Conservation (phyloP, 2,329 filamentous ascomycete genomes). For the Aaosphaeria pasadenensis region DNA sequence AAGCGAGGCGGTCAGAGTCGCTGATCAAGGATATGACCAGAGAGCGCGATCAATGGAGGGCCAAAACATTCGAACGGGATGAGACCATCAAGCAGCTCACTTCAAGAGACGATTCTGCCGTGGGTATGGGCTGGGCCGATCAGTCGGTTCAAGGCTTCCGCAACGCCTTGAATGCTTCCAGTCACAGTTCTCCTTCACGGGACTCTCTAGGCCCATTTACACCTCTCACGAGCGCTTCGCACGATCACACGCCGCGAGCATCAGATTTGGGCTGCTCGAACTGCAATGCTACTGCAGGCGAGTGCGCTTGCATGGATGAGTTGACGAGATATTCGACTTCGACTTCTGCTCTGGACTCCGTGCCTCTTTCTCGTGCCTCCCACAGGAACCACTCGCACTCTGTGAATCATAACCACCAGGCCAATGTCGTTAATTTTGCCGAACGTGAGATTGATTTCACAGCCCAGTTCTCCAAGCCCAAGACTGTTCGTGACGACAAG, state of each 20-base stretch:
- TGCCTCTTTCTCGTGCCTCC: not conserved
- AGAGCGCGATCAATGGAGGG: slow-evolving; percentile 13
- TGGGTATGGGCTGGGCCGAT: not conserved
- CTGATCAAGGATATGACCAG: not conserved
- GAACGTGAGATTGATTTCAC: slow-evolving; percentile 27
- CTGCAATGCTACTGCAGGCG: slow-evolving; percentile 23
- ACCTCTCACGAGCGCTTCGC: not conserved
- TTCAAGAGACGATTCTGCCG: not conserved
- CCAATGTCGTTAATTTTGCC: not conserved
- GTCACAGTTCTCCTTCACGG: slow-evolving; percentile 12
- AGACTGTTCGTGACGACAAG: slow-evolving; percentile 7
- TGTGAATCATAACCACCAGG: not conserved
- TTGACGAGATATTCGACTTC: slow-evolving; percentile 11
- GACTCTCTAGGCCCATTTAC: slow-evolving; percentile 11
- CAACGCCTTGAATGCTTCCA: slow-evolving; percentile 4
- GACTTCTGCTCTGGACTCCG: not conserved
- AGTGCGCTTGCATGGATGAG: slow-evolving; percentile 31
- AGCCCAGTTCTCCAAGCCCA: slow-evolving; percentile 14
- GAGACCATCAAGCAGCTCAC: not conserved
- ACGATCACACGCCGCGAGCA: slow-evolving; percentile 10
- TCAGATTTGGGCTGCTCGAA: slow-evolving; percentile 18
- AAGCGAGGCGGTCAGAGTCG: slow-evolving; percentile 1
- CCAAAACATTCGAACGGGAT: not conserved
- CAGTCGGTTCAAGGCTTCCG: not conserved
- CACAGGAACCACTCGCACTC: not conserved